Evolutionary conservation across 2,329 filamentous ascomycete genomes (phyloP), one percentile per base, ranked within the genome.

Genomic region (Cryphonectria carpinicola): DNA sequence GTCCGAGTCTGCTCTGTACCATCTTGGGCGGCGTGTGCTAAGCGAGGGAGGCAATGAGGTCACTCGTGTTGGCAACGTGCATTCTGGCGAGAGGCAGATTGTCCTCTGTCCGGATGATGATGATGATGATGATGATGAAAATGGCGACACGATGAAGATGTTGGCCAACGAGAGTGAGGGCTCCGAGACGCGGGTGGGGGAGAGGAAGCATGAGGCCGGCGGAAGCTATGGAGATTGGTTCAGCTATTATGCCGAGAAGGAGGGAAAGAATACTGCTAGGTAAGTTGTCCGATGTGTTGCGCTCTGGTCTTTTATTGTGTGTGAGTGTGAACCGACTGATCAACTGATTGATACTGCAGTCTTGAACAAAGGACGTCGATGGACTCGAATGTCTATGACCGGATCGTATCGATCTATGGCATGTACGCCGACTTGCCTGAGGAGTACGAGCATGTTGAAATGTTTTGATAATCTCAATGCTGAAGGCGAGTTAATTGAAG

Each of bases 321-420:
- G 11, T 22, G 6, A 52, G 22, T 22, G 46, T 10, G 8, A 22
- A 8, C 1, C 17, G 46, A n/a, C 46, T 22, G 17, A n/a, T 22
- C 10, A 8, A 32, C 54, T 41, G 63, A 66, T 19, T 19, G n/a
- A 10, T 35, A 28, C 13, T 8, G 14, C 22, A 39, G n/a, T 8
- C 17, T 28, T 35, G 19, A 39, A 22, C 49, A n/a, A 8, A 62
- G 46, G 56, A 35, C 68, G 6, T 65, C 68, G 22, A 37, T 56
- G 4, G 43, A 22, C 32, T 58, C 65, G 11, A 49, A 62, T 46
- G 52, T 67, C 17, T 72, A 72, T 56, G 66, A 71, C n/a, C 63
- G 63, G 14, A 68, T 72, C 10, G 52, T 52, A 19, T 72, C 69
- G 10, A 72, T 72, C 41, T 72, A 71, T 61, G 68, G 71, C 60